Evolutionary conservation across 2,329 filamentous ascomycete species (phyloP), one percentile per base, ranked within the genome.

Genomic region (Xylariaceae sp.): DNA sequence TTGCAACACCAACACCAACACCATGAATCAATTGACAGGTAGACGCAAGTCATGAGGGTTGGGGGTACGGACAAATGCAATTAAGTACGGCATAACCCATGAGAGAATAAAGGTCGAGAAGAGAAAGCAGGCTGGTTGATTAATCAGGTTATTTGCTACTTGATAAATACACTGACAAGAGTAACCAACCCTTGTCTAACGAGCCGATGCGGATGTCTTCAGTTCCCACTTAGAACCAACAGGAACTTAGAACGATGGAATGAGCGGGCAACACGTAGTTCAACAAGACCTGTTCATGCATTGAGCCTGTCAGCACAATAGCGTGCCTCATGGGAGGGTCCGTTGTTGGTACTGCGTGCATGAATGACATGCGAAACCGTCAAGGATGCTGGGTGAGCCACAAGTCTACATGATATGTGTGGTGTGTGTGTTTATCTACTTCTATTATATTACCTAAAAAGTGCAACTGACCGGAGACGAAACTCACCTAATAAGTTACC

Each of bases 181-280:
- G 33, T 21, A 12, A 28, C 44, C 50, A 12, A 58, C 36, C 26
- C 45, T 37, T 24, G 29, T 34, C 23, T 16, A 23, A 6, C 31
- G 31, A 26, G 21, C 41, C 45, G 26, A 51, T 47, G 49, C 37
- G 24, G 26, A 48, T 24, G 17, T 31, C 34, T 28, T 51, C 33
- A 37, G 31, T 46, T 48, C 44, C 50, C 55, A 37, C 43, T 36
- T 36, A 52, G 54, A 40, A 47, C 41, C 24, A 39, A 43, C 47
- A 26, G 31, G 41, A 36, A 50, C 24, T 31, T 39, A 24, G 17
- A 46, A 23, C n/a, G 21, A 50, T 21, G 47, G 41, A 51, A 58
- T 55, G 39, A 43, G 49, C 40, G 31, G 43, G 43, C 24, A 61
- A 59, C 58, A 61, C 58, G 58, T 61, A 55, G 55, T 44, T 28